Conservation (phyloP, 805 yeast species). For the Pichia manshurica region DNA sequence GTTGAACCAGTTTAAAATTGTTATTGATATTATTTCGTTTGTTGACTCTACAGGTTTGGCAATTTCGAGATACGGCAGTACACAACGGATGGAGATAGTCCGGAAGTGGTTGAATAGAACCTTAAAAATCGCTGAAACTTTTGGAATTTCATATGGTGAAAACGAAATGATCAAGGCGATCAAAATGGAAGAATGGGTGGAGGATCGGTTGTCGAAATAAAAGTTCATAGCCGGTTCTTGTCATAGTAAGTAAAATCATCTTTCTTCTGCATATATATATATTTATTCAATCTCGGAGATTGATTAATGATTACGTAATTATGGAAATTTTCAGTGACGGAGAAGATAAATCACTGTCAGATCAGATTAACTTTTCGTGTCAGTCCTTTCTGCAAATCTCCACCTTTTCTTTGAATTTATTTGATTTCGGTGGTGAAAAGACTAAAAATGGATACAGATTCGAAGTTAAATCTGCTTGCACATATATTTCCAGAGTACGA, state of each 20-base stretch:
- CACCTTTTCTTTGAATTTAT: too few species aligned
- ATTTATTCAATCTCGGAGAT: too few species aligned
- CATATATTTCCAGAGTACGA: slow-evolving; percentile 40
- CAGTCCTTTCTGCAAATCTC: not conserved
- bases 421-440: too few species aligned
- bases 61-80: slow-evolving; percentile 63
- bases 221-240: too few species aligned
- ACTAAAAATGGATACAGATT: slow-evolving; percentile 32
- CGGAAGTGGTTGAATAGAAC: slow-evolving; percentile 47
- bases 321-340: too few species aligned
- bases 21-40: slow-evolving; percentile 80
- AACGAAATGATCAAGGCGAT: slow-evolving; percentile 44
- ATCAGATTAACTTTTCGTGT: not conserved
- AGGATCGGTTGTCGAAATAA: slow-evolving; percentile 8
- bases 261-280: too few species aligned
- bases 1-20: slow-evolving; percentile 72
- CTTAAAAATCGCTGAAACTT: slow-evolving; percentile 37
- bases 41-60: slow-evolving; percentile 60
- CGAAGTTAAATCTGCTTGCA: slow-evolving; percentile 34
- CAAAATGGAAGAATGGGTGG: slow-evolving; percentile 16
- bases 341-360: too few species aligned
- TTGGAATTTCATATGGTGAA: slow-evolving; percentile 65
- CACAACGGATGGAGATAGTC: slow-evolving; percentile 69
- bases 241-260: too few species aligned
- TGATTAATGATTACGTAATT: too few species aligned